phyloP scores from a whole-genome alignment of 495 filamentous ascomycete species.

The Neurospora sp. region DNA sequence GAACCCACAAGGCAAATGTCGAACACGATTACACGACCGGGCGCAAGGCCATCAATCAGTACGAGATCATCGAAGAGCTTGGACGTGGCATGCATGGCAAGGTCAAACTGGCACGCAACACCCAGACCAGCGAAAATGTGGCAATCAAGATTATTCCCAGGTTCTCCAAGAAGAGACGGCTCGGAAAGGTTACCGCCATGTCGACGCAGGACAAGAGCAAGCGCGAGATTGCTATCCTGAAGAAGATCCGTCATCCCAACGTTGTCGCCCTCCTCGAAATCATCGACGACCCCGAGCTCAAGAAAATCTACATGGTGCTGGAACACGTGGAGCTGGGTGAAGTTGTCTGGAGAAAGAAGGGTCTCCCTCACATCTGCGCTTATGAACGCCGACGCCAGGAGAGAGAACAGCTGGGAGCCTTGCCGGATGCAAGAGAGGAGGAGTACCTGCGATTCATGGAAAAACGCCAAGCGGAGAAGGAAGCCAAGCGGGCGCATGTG shows the following conservation, averaged over 20 bases:
- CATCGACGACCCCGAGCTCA: constrained; percentile 88
- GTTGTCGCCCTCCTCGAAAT: constrained; percentile 92
- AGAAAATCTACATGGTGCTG: constrained; percentile 96
- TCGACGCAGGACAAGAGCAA: constrained; percentile 86
- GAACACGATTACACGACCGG: constrained; percentile 81
- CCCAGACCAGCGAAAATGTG: constrained; percentile 66
- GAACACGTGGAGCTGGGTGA: constrained; percentile 92
- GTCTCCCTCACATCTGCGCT: constrained; percentile 63
- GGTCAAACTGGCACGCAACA: constrained; percentile 82
- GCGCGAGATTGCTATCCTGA: constrained; percentile 92
- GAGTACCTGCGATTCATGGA: constrained; percentile 47
- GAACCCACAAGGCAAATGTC: constrained; percentile 79
- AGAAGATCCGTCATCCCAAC: constrained; percentile 93
- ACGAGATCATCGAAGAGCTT: constrained; percentile 92
- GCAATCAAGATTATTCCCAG: constrained; percentile 98
- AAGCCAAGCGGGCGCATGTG: constrained; percentile 41
- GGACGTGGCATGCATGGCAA: constrained; percentile 94
- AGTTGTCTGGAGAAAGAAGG: constrained; percentile 84
- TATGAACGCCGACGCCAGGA: constrained; percentile 74
- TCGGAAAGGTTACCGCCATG: constrained; percentile 57
- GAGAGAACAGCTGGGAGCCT: constrained; percentile 53
- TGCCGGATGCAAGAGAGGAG: constrained; percentile 53
- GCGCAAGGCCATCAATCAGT: constrained; percentile 92
- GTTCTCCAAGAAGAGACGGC: constrained; percentile 81
- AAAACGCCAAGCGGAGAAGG: constrained; percentile 45